Conservation (phyloP, 2,329 filamentous ascomycete species). For the Truncatella angustata region DNA sequence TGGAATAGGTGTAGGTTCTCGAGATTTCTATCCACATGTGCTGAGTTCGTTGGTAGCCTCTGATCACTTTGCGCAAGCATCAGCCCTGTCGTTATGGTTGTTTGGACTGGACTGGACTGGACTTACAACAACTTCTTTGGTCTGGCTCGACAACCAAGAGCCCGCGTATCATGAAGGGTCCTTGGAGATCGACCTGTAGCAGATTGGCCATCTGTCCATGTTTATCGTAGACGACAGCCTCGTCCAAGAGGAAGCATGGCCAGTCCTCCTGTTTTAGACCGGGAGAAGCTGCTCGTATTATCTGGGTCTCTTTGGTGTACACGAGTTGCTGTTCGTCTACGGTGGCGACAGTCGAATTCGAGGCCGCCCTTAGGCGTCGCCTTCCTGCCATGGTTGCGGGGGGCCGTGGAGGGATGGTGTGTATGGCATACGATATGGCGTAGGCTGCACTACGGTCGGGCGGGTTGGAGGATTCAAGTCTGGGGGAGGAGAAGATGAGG, state of each 20-base stretch:
- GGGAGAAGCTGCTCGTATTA: constrained; percentile 34
- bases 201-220: constrained; percentile 60
- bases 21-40: constrained; percentile 51
- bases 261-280: constrained; percentile 47
- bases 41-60: constrained; percentile 25
- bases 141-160: constrained; percentile 50
- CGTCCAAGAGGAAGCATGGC: constrained; percentile 59
- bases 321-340: constrained; percentile 32
- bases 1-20: constrained; percentile 48
- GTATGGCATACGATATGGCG: constrained; percentile 29
- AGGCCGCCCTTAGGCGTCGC: constrained; percentile 34
- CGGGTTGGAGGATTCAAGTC: too few species aligned
- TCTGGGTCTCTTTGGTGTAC: constrained; percentile 30
- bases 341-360: constrained; percentile 44
- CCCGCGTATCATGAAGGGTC: constrained; percentile 62
- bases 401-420: background rate
- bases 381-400: constrained; percentile 34
- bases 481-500: too few species aligned
- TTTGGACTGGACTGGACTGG: background rate
- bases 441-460: too few species aligned
- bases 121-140: constrained; percentile 36
- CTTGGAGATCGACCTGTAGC: constrained; percentile 56
- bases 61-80: constrained; percentile 28
- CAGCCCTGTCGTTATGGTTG: background rate
- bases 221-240: constrained; percentile 57